Base-by-base conservation (phyloP, 345 rosid species). In the Eucalyptus cloeziana region DNA sequence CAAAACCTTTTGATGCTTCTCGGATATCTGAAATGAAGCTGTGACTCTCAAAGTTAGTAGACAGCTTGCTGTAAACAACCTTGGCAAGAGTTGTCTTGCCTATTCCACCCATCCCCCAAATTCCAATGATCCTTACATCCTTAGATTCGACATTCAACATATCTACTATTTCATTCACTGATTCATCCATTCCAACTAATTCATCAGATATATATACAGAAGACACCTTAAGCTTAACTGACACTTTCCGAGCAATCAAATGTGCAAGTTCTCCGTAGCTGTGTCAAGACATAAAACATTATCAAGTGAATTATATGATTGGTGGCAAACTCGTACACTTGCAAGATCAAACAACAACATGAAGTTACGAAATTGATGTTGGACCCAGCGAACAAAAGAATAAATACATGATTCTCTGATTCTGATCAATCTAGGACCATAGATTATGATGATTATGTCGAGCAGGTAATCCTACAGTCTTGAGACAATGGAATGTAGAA, bases 21-120 rank as follows among this genome's bases (percentile, higher is more conserved):
- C 13, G n/a, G 7, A 58, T 25, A 58, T 58, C 15, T 25, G 64
- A 25, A 58, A 58, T 58, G 64, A 58, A 58, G 64, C 64, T 58
- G 1, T 3, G 2, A 2, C n/a, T 25, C 0, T 58, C 14, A 58
- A 58, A 58, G 1, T 58, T 11, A 58, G 6, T 4, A 58, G 64
- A 58, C 9, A 58, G 64, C 0, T 58, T 25, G 64, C 4, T 0
- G 64, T 58, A 25, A 1, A 58, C 64, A 58, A 25, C n/a, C n/a
- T 58, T 58, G 64, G 14, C n/a, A 58, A 58, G 64, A 58, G 64
- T 58, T 10, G 64, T 58, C 64, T 58, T 58, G 7, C 64, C 64
- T 10, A 25, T 58, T 11, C 64, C 64, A 25, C n/a, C n/a, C 14
- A 25, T 25, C 2, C 64, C 64, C n/a, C n/a, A 58, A 0, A 58